Conservation (phyloP, 164 flowering plant species). For the Kalanchoe fedtschenkoi region DNA sequence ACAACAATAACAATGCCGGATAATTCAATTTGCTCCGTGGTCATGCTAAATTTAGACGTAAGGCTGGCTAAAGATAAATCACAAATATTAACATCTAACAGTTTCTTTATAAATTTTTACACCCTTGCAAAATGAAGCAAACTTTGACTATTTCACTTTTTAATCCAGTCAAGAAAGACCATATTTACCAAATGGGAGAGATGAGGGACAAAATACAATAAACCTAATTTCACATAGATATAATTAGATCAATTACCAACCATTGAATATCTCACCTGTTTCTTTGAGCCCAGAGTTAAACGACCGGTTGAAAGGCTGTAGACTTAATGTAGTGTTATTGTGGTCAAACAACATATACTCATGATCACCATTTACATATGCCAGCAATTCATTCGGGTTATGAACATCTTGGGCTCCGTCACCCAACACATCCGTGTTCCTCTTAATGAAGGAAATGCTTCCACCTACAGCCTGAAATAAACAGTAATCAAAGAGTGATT, state of each 20-base stretch:
- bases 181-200: background rate
- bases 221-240: background rate
- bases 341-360: conserved; percentile 82
- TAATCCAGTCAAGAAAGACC: no score
- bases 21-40: no score
- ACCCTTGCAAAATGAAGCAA: no score
- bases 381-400: conserved; percentile 33
- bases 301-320: conserved; percentile 11
- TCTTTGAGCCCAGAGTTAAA: conserved; percentile 27
- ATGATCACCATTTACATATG: conserved; percentile 56
- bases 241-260: background rate
- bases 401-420: conserved; percentile 18
- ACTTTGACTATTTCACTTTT: no score
- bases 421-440: conserved; percentile 15
- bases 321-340: conserved; percentile 20
- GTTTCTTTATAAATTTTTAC: no score
- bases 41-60: no score
- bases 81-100: no score
- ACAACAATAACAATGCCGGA: no score
- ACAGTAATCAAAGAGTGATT: background rate
- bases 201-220: background rate
- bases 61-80: no score
- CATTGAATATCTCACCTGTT: conserved; percentile 31
- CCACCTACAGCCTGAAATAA: conserved; percentile 67
- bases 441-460: conserved; percentile 48